Conservation (phyloP, 2,329 filamentous ascomycete species). For the Coniella lustricola region DNA sequence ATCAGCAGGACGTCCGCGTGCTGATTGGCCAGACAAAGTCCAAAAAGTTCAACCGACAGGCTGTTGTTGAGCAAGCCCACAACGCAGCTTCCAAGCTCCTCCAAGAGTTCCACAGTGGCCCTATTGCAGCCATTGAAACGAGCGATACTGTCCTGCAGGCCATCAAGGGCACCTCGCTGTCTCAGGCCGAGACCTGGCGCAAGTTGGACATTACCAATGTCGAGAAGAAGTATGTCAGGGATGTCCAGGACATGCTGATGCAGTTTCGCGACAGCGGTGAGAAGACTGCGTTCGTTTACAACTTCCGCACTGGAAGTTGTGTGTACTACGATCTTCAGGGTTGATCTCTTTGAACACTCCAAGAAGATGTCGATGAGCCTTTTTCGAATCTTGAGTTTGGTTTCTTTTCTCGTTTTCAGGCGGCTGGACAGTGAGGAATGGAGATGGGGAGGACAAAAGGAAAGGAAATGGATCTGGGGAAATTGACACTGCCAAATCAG, state of each 20-base stretch:
- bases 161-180: slow-evolving; percentile 66
- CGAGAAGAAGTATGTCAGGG: slow-evolving; percentile 74
- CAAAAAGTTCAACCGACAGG: slow-evolving; percentile 85
- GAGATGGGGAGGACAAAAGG: neutral
- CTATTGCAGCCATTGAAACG: slow-evolving; percentile 82
- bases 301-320: slow-evolving; percentile 77
- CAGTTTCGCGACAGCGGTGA: slow-evolving; percentile 52
- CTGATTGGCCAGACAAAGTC: slow-evolving; percentile 73
- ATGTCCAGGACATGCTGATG: slow-evolving; percentile 71
- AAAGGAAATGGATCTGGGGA: neutral
- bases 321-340: slow-evolving; percentile 73
- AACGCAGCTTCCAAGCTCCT: slow-evolving; percentile 53
- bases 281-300: slow-evolving; percentile 81
- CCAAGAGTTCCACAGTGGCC: slow-evolving; percentile 65
- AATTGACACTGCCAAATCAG: neutral
- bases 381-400: neutral
- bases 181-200: slow-evolving; percentile 78
- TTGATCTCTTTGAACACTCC: slow-evolving; percentile 21
- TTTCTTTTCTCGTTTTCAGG: neutral
- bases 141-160: slow-evolving; percentile 75
- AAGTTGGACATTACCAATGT: slow-evolving; percentile 67
- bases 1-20: slow-evolving; percentile 73
- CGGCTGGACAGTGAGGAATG: neutral
- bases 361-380: too few species aligned
- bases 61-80: slow-evolving; percentile 76